Evolutionary conservation across 2,329 filamentous ascomycete genomes (phyloP).

Genomic region (Apiospora saccharicola): DNA sequence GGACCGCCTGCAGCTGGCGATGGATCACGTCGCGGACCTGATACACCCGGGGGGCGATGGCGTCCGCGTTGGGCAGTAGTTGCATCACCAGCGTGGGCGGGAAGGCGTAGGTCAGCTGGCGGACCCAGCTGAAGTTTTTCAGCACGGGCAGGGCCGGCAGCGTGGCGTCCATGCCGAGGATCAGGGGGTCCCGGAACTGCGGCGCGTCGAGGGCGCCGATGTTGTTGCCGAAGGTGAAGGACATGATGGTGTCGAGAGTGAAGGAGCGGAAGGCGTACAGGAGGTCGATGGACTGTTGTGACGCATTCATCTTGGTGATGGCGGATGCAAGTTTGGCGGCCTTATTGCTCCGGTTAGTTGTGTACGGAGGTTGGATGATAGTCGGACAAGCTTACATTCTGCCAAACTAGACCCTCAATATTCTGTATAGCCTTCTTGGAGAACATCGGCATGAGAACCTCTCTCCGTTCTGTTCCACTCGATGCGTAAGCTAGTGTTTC

Average conservation of each 20-base stretch:
- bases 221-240: conserved; percentile 12
- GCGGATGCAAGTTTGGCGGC: conserved; percentile 26
- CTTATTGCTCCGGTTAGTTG: conserved; percentile 25
- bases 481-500: neutral
- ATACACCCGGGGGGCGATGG: neutral
- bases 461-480: conserved; percentile 28
- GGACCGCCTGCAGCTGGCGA: conserved; percentile 9
- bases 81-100: conserved; percentile 35
- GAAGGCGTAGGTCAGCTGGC: conserved; percentile 39
- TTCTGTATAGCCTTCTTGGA: conserved; percentile 6
- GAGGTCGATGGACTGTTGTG: neutral
- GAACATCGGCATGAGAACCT: conserved; percentile 21
- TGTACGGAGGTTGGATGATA: neutral
- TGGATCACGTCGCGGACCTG: conserved; percentile 31
- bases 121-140: conserved; percentile 22
- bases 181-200: conserved; percentile 2
- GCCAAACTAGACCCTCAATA: conserved; percentile 2
- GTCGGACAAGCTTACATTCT: conserved; percentile 14
- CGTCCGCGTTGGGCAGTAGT: conserved; percentile 29
- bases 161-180: conserved; percentile 16
- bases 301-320: neutral
- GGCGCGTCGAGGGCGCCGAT: conserved; percentile 11
- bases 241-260: conserved; percentile 15
- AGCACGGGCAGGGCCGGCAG: conserved; percentile 4
- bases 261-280: conserved; percentile 11